These are phyloP conservation scores for Populus nigra DNA, from an alignment of 345 rosid species.

Conservation along the genomic window DNA sequence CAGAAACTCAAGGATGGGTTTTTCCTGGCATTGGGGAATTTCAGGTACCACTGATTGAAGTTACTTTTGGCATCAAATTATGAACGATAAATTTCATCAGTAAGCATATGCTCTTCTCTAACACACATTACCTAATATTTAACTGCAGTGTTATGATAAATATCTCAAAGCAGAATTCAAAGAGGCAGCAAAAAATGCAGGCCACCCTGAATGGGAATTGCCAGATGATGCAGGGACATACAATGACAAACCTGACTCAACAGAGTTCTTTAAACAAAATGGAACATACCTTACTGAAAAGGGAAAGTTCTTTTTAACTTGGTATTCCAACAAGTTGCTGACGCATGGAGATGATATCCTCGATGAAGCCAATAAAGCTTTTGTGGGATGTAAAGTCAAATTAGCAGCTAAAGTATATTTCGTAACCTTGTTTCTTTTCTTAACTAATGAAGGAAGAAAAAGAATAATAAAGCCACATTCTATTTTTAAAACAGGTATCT, in stretches of 20 bases:
- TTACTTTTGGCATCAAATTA: neutral
- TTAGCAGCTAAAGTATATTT: constrained; percentile 70
- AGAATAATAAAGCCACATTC: neutral
- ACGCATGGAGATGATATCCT: constrained; percentile 75
- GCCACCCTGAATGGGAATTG: constrained; percentile 80
- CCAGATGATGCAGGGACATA: constrained; percentile 71
- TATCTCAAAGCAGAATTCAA: constrained; percentile 62
- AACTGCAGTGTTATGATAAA: constrained; percentile 66
- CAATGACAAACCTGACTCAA: constrained; percentile 56
- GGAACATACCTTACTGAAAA: constrained; percentile 59
- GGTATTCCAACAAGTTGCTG: constrained; percentile 72
- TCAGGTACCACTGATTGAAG: constrained; percentile 39
- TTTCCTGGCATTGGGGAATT: constrained; percentile 89
- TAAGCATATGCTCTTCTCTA: neutral
- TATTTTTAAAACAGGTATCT: constrained; percentile 49
- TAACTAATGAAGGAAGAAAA: neutral
- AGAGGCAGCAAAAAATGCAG: constrained; percentile 51
- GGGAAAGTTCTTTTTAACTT: constrained; percentile 72
- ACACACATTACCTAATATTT: constrained; percentile 2
- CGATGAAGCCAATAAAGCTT: constrained; percentile 69
- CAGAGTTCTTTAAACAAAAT: constrained; percentile 54
- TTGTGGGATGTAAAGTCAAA: constrained; percentile 67
- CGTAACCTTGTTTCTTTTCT: neutral
- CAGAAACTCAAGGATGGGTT: constrained; percentile 67
- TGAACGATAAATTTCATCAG: neutral